Conservation (phyloP, 1,284 basidiomycete species). For the Tilletia walkeri region DNA sequence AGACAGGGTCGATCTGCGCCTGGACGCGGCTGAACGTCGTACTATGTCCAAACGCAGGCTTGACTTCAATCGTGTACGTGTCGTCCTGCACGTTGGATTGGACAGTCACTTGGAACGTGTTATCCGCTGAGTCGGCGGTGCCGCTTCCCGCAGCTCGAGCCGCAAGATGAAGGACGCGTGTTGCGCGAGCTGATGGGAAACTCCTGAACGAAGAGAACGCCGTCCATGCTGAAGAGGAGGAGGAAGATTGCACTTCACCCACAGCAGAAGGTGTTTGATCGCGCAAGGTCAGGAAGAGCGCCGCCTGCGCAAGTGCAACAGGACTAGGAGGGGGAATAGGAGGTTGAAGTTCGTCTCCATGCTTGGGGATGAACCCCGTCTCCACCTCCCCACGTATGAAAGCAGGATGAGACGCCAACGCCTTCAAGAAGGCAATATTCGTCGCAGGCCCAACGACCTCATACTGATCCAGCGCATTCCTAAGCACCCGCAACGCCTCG, state of each 20-base stretch:
- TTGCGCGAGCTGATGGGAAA: conserved; percentile 6
- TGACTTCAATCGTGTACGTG: neutral
- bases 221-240: neutral
- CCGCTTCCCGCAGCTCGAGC: neutral
- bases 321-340: conserved; percentile 64
- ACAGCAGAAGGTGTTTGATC: conserved; percentile 56
- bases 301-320: conserved; percentile 72
- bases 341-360: conserved; percentile 23
- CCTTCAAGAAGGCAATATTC: conserved; percentile 82
- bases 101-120: conserved; percentile 8
- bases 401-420: conserved; percentile 71
- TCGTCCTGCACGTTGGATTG: neutral
- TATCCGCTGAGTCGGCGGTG: neutral
- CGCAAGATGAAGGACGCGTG: neutral
- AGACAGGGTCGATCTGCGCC: neutral
- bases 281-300: conserved; percentile 70
- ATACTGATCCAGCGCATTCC: conserved; percentile 79
- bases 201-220: neutral
- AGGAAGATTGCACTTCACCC: neutral
- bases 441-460: conserved; percentile 86
- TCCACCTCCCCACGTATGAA: conserved; percentile 82
- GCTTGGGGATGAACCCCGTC: conserved; percentile 83
- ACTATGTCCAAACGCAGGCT: conserved; percentile 13
- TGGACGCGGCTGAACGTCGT: neutral
- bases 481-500: conserved; percentile 76